Evolutionary conservation across 1,284 basidiomycete species (phyloP).

Genomic region (Fomitopsis schrenkii): DNA sequence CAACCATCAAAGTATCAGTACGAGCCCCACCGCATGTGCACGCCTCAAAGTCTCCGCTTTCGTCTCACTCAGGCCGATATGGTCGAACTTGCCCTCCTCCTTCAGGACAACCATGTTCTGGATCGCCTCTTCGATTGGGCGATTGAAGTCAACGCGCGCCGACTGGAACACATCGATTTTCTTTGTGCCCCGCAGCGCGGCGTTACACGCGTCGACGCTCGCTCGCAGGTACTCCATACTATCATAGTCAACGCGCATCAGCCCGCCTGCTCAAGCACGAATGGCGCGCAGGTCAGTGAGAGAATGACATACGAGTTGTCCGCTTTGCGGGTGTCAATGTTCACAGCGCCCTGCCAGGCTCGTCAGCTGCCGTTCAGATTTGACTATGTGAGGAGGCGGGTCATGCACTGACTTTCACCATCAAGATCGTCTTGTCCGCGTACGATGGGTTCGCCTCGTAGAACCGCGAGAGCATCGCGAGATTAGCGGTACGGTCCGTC

Average conservation of each 20-base stretch:
- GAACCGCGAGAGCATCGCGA: constrained; percentile 39
- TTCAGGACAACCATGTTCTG: constrained; percentile 12
- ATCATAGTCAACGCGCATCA: background rate
- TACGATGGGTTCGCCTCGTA: constrained; percentile 51
- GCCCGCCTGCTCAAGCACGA: background rate
- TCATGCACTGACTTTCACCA: constrained; percentile 28
- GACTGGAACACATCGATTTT: constrained; percentile 42
- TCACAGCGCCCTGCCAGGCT: constrained; percentile 37
- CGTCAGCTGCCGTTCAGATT: background rate
- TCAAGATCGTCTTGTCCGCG: constrained; percentile 46
- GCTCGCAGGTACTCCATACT: constrained; percentile 37
- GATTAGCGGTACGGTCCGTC: constrained; percentile 26
- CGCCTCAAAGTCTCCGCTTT: constrained; percentile 43
- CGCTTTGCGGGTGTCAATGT: constrained; percentile 10
- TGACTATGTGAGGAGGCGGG: background rate
- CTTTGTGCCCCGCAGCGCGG: constrained; percentile 36
- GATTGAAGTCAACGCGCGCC: constrained; percentile 30
- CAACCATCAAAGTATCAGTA: too few relatives aligned
- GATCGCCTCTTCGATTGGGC: constrained; percentile 29
- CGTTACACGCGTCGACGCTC: constrained; percentile 35
- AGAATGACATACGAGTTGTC: constrained; percentile 25
- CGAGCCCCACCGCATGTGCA: constrained; percentile 14
- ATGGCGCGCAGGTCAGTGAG: background rate
- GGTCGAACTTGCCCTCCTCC: constrained; percentile 33
- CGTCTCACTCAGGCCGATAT: constrained; percentile 47